Conservation (phyloP, 2,329 filamentous ascomycete species). For the Hymenoscyphus occultus region DNA sequence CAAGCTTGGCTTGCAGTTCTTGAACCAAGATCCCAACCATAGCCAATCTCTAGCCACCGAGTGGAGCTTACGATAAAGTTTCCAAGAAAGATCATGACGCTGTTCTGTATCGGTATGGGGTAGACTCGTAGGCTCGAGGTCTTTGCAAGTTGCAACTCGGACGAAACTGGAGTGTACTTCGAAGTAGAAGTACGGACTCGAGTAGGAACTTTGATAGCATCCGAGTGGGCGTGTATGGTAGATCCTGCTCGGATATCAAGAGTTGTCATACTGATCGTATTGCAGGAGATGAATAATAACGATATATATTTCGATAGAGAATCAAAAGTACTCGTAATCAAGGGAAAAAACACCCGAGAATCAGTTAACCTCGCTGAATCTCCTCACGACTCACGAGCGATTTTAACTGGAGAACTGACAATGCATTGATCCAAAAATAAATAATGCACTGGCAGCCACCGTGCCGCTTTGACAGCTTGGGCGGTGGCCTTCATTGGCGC, state of each 20-base stretch:
- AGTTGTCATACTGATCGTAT: too few relatives aligned
- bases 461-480: neutral
- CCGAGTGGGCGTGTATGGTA: too few relatives aligned
- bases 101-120: neutral
- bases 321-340: too few relatives aligned
- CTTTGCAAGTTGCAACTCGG: neutral
- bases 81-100: neutral
- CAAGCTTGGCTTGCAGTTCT: neutral
- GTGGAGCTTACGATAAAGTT: neutral
- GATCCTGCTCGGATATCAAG: too few relatives aligned
- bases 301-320: too few relatives aligned
- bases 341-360: too few relatives aligned
- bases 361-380: too few relatives aligned
- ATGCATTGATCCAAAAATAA: slow-evolving; percentile 6
- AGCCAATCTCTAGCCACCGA: neutral
- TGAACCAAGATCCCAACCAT: neutral
- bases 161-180: neutral
- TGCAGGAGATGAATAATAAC: too few relatives aligned
- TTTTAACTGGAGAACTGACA: too few relatives aligned
- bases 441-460: neutral
- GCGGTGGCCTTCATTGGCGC: neutral
- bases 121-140: neutral
- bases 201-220: neutral
- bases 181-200: too few relatives aligned
- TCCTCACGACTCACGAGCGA: too few relatives aligned